Base-by-base conservation (phyloP, 2,329 filamentous ascomycete genomes). In the Xylariaceae sp. region DNA sequence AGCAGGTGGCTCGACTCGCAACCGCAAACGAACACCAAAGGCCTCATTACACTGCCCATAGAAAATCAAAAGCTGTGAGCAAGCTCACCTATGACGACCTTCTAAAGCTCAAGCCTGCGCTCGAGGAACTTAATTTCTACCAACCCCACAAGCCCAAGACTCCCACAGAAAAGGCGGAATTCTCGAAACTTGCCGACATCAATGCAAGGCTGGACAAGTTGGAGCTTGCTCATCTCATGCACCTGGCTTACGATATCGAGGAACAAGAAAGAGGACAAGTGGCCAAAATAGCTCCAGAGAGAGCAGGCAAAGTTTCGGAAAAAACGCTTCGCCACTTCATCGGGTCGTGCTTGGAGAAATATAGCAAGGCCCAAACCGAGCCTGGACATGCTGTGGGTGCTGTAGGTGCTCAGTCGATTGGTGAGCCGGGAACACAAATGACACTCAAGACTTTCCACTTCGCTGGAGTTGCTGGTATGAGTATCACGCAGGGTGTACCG, bases 391-490 rank as follows among this genome's bases (percentile, higher is more conserved):
- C 94, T 5, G 94, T 99, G 0, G 94, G 94, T 57, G 94, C 94
- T 14, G 91, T 97, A 36, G 94, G 94, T 59, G 94, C 94, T 1
- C 94, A 99, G 71, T 97, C 93, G 1, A 99, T 99, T 63, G 94
- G 94, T 73, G 94, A 99, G 67, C 94, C 94, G 0, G 94, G 94
- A 69, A 99, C 94, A 1, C 94, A 99, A 72, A 99, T 99, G 94
- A 99, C 94, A 1, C 75, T 99, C 58, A 97, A 97, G 75, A 97
- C 94, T 68, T 97, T 97, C 84, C 94, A 97, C 88, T 99, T 99
- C 77, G 94, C 94, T 68, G 94, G 94, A 88, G 94, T 99, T 58
- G 94, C 94, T 41, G 93, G 93, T 70, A 97, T 99, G 94, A 96
- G 90, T 80, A 96, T 99, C 67, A 99, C 94, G 0, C 90, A 97